These are phyloP conservation scores for Suhomyces anneliseae DNA, from an alignment of 1,139 yeast species.

Conservation along the genomic window DNA sequence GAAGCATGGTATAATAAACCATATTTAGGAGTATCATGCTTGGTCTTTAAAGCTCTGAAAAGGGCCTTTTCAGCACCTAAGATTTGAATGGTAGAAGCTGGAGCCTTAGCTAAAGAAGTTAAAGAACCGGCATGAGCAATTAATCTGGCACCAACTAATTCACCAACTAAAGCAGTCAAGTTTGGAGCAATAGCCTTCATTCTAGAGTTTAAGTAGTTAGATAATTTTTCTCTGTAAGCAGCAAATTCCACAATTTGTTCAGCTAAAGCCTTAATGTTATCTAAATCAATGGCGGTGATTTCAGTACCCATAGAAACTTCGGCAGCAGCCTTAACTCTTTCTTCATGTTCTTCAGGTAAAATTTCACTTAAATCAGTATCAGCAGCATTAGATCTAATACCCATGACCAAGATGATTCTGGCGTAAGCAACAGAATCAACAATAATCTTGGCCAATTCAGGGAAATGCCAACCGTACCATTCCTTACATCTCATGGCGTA, in stretches of 20 bases:
- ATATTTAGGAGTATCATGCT: conserved; percentile 97
- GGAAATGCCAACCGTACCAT: conserved; percentile 99
- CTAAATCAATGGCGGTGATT: conserved; percentile 83
- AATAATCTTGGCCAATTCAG: conserved; percentile 96
- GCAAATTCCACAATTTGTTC: conserved; percentile 93
- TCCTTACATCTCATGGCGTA: conserved; percentile 98
- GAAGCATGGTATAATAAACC: conserved; percentile 97
- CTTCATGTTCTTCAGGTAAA: conserved; percentile 89
- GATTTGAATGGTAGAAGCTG: conserved; percentile 97
- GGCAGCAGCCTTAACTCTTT: conserved; percentile 85
- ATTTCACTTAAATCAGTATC: conserved; percentile 89
- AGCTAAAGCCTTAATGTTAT: conserved; percentile 85
- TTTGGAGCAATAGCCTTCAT: conserved; percentile 99
- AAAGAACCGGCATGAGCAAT: conserved; percentile 98
- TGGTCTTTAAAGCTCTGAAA: conserved; percentile 97
- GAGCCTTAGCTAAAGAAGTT: conserved; percentile 94
- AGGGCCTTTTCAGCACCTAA: conserved; percentile 99
- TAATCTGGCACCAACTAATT: conserved; percentile 96
- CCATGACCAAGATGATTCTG: conserved; percentile 90
- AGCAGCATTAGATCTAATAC: conserved; percentile 86
- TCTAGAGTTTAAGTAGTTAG: conserved; percentile 84
- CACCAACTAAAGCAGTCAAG: conserved; percentile 94
- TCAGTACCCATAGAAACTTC: conserved; percentile 99
- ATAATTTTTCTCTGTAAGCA: conserved; percentile 90
- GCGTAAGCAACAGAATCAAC: conserved; percentile 95